phyloP scores from a whole-genome alignment of 1,284 basidiomycete genomes.

The Tilletia walkeri region DNA sequence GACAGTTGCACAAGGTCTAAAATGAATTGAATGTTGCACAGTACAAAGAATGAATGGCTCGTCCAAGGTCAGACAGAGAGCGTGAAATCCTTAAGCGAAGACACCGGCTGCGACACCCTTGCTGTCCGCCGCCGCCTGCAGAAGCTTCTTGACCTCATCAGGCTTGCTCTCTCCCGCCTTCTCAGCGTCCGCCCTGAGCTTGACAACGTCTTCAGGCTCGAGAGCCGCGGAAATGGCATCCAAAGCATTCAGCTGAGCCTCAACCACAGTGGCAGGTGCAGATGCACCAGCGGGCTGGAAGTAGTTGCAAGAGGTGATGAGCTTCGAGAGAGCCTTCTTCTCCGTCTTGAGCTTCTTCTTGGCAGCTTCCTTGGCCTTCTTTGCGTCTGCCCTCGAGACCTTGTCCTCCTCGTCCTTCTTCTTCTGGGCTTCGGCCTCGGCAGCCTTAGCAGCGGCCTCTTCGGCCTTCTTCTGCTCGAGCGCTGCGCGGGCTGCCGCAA shows the following conservation, averaged over 20 bases:
- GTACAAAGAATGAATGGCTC: too few relatives aligned
- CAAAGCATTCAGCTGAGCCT: constrained; percentile 63
- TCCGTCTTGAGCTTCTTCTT: constrained; percentile 55
- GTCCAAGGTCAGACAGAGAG: background rate
- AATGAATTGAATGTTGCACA: background rate
- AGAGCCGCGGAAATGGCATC: constrained; percentile 60
- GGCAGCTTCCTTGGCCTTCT: constrained; percentile 79
- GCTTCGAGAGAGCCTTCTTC: constrained; percentile 55
- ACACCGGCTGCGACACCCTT: constrained; percentile 44
- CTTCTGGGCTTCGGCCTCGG: constrained; percentile 67
- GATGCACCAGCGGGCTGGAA: constrained; percentile 60
- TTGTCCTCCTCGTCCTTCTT: constrained; percentile 69
- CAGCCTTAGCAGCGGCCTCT: constrained; percentile 60
- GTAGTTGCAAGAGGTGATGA: constrained; percentile 63
- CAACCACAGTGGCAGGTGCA: constrained; percentile 60
- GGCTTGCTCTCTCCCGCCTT: constrained; percentile 38
- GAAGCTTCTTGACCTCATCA: constrained; percentile 57
- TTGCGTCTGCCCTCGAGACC: constrained; percentile 75
- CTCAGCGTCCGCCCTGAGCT: constrained; percentile 60
- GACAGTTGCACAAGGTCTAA: too few relatives aligned
- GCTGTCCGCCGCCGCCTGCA: constrained; percentile 60
- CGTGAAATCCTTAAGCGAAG: constrained; percentile 32
- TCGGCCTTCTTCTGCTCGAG: constrained; percentile 31
- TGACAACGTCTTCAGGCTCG: constrained; percentile 61
- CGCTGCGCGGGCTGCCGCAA: constrained; percentile 33